Evolutionary conservation across 2,329 filamentous ascomycete species (phyloP).

Genomic region (Microdochium trichocladiopsis): DNA sequence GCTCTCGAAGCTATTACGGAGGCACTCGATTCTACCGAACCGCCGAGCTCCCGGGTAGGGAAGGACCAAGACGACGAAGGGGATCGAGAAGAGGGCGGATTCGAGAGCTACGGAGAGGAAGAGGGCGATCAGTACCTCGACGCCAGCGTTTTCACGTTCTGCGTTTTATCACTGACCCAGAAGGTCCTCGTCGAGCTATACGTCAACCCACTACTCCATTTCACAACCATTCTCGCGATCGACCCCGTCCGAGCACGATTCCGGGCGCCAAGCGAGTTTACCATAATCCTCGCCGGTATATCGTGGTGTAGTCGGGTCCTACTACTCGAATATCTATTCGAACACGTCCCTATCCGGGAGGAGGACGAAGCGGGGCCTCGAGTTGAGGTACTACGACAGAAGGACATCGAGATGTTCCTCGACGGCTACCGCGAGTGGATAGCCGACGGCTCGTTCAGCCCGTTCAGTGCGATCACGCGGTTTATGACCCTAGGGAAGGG

Average conservation of each 20-base stretch:
- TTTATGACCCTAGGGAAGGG: constrained; percentile 1
- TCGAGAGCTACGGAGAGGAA: too few species aligned
- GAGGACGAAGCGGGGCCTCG: background rate
- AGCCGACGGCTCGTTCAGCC: background rate
- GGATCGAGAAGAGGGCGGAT: too few species aligned
- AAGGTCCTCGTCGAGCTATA: background rate
- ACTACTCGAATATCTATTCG: background rate
- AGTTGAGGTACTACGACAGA: background rate
- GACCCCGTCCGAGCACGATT: background rate
- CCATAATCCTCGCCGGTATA: background rate
- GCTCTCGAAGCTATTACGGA: too few species aligned
- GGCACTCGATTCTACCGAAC: too few species aligned
- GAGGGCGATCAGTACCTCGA: background rate
- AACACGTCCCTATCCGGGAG: background rate
- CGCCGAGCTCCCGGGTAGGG: too few species aligned
- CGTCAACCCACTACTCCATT: background rate
- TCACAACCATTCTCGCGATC: background rate
- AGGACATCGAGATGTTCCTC: background rate
- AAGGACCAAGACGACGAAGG: too few species aligned
- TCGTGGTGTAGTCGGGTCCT: background rate
- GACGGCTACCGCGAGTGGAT: background rate
- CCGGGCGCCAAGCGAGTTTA: background rate
- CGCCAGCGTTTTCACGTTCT: background rate
- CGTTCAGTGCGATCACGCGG: constrained; percentile 1
- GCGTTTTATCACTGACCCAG: background rate